Evolutionary conservation across 331 rosid species (phyloP).

Genomic region (Stylosanthes scabra): DNA sequence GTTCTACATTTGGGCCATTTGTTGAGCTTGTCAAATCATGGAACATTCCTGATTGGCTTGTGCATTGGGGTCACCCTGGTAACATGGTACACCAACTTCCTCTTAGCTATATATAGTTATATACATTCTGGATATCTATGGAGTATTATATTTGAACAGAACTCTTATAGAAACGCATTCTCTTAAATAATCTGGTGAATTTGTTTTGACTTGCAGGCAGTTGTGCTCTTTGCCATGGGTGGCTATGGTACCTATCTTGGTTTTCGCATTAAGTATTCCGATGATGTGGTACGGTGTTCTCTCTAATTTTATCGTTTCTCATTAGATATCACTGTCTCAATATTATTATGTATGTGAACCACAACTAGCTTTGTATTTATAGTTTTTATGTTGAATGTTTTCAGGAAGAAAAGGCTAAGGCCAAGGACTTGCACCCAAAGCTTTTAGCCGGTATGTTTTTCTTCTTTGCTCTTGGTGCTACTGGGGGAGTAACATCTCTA

Average conservation of each 20-base stretch:
- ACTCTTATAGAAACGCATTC: background rate
- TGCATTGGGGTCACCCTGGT: slow-evolving; percentile 99
- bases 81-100: slow-evolving; percentile 62
- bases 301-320: background rate
- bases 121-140: background rate
- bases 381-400: slow-evolving; percentile 5
- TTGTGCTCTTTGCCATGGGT: slow-evolving; percentile 97
- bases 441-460: slow-evolving; percentile 96
- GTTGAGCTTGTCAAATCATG: slow-evolving; percentile 77
- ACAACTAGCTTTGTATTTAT: slow-evolving; percentile 14
- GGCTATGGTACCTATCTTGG: slow-evolving; percentile 98
- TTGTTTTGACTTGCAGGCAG: slow-evolving; percentile 60
- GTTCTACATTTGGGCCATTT: slow-evolving; percentile 68
- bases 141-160: no score
- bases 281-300: slow-evolving; percentile 60
- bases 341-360: background rate
- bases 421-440: slow-evolving; percentile 97
- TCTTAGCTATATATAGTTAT: background rate
- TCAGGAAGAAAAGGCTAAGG: slow-evolving; percentile 88
- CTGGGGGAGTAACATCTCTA: slow-evolving; percentile 89
- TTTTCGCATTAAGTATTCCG: slow-evolving; percentile 80
- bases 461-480: slow-evolving; percentile 96
- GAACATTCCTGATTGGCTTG: slow-evolving; percentile 89
- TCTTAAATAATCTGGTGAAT: slow-evolving; percentile 6
- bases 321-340: background rate